phyloP scores from a whole-genome alignment of 768 basidiomycete genomes.

The Mrakia hoshinonis region DNA sequence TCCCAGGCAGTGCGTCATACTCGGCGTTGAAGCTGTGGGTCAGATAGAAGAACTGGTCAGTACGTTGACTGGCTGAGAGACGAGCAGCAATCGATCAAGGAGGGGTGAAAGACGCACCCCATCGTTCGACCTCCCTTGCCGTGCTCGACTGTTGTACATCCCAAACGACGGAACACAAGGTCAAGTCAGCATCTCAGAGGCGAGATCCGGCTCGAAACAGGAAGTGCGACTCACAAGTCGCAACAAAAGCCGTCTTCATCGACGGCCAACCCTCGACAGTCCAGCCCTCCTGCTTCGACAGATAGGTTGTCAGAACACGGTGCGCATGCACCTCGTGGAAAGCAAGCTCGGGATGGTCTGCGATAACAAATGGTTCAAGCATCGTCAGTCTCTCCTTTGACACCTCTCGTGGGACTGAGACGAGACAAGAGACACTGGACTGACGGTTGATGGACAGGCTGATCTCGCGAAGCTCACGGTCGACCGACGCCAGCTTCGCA shows the following conservation, averaged over 20 bases:
- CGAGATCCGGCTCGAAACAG: neutral
- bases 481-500: slow-evolving; percentile 3
- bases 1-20: slow-evolving; percentile 37
- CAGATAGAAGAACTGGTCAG: no score
- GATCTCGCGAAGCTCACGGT: slow-evolving; percentile 9
- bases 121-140: slow-evolving; percentile 22
- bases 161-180: neutral
- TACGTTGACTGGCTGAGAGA: neutral
- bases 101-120: slow-evolving; percentile 7
- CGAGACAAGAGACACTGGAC: neutral
- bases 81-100: neutral
- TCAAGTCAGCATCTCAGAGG: neutral
- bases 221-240: neutral
- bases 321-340: slow-evolving; percentile 17
- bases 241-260: slow-evolving; percentile 18
- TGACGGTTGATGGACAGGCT: neutral
- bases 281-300: slow-evolving; percentile 4
- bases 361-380: neutral
- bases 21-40: slow-evolving; percentile 16
- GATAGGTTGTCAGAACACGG: neutral
- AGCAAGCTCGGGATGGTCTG: slow-evolving; percentile 19
- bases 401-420: neutral
- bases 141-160: slow-evolving; percentile 5
- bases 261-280: neutral
- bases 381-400: neutral